phyloP scores from a whole-genome alignment of 805 yeast species.

The Candida methanosorbosa region DNA sequence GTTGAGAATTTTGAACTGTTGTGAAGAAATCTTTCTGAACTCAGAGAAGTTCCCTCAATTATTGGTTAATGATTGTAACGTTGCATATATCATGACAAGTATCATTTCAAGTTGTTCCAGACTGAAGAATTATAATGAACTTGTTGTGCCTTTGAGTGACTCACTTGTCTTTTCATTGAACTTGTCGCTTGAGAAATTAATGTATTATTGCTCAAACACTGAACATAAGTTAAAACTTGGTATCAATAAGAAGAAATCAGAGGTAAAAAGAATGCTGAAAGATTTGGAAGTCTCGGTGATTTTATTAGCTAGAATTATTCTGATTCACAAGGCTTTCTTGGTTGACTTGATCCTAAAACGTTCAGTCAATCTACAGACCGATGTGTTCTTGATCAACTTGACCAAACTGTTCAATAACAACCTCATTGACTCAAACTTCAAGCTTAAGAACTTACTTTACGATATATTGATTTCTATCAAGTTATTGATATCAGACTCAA shows the following conservation, averaged over 20 bases:
- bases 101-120: slow-evolving; percentile 40
- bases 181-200: slow-evolving; percentile 29
- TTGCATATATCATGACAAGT: slow-evolving; percentile 32
- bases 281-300: slow-evolving; percentile 29
- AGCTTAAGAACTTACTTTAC: slow-evolving; percentile 46
- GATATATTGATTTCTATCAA: slow-evolving; percentile 52
- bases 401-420: slow-evolving; percentile 35
- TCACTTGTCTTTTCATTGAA: slow-evolving; percentile 33
- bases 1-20: slow-evolving; percentile 22
- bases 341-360: slow-evolving; percentile 36
- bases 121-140: slow-evolving; percentile 7
- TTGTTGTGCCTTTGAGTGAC: slow-evolving; percentile 21
- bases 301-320: slow-evolving; percentile 43
- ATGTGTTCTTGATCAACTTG: slow-evolving; percentile 38
- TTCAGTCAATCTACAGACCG: slow-evolving; percentile 30
- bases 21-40: slow-evolving; percentile 33
- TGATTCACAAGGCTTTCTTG: slow-evolving; percentile 46
- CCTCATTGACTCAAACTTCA: slow-evolving; percentile 35
- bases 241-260: neutral
- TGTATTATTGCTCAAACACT: slow-evolving; percentile 18
- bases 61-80: slow-evolving; percentile 13
- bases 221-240: slow-evolving; percentile 8
- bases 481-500: slow-evolving; percentile 22
- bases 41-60: slow-evolving; percentile 31
- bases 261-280: slow-evolving; percentile 2